Evolutionary conservation across 2,329 filamentous ascomycete genomes (phyloP), one percentile per base, ranked within the genome.

Genomic region (Talaromyces albobiverticillius): DNA sequence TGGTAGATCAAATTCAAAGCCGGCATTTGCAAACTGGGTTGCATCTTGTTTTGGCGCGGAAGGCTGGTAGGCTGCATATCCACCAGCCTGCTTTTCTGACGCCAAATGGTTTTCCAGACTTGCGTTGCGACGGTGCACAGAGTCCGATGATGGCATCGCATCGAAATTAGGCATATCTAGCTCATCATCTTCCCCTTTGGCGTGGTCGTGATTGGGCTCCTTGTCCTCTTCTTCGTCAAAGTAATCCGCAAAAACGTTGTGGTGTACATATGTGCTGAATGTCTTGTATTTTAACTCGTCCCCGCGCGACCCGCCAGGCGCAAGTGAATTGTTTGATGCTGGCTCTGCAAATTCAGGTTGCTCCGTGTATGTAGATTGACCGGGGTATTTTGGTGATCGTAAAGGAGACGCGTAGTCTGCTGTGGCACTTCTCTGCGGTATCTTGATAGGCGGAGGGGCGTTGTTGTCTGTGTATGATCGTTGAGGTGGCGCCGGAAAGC

Each of bases 1-100:
- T 2, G 82, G 84, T 80, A 92, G 87, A 63, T 90, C 89, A 60
- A 90, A 90, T 1, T 88, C 79, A 8, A 87, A 88, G 2, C 83
- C 78, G 61, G 88, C 68, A 58, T 73, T 67, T 45, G 71, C 68
- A 51, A 75, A 72, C 38, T 71, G 34, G 72, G 78, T 64, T 71
- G 81, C 52, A 71, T 79, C 57, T 74, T 79, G 53, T 68, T 76
- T 61, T 36, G 62, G 57, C 32, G 61, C 63, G 57, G 46, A 59
- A 23, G 67, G 70, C n/a, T 60, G 64, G 58, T 71, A 74, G 1
- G 71, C 62, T 9, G 69, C 59, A 49, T 74, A 73, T 26, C 72
- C 70, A 50, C 71, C 59, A 10, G 13, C 20, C 7, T 32, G 43
- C 34, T 40, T 46, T 14, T 42, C 53, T 2, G 47, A 25, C 6